A percentile compares a stretch with the other conserved stretches of the same genome.
These are phyloP conservation scores for Leishmania aethiopica DNA, from an alignment of 208 protist genomes.

Conservation along the genomic window DNA sequence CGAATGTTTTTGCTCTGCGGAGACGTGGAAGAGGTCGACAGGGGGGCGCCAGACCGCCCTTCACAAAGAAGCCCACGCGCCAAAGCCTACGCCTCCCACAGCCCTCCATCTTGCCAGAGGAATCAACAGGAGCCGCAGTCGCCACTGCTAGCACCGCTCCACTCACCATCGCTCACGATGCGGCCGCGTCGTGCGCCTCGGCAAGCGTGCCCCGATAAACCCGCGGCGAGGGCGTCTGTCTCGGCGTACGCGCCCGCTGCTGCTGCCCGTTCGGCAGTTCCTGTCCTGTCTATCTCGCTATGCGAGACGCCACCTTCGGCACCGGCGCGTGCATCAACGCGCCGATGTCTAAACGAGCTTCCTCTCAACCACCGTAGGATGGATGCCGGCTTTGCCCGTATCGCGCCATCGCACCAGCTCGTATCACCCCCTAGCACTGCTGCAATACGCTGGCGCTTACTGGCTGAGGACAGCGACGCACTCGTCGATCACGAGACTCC, in stretches of 20 bases:
- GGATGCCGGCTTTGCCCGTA: neutral
- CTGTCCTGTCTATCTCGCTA: slow-evolving; percentile 16
- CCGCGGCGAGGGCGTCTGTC: neutral
- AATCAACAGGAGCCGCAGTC: neutral
- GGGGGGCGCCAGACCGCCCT: neutral
- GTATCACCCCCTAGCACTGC: neutral
- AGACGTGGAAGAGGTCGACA: neutral
- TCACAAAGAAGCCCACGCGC: neutral
- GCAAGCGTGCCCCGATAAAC: neutral
- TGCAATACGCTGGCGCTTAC: neutral
- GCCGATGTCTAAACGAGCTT: slow-evolving; percentile 6
- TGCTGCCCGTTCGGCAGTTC: slow-evolving; percentile 2
- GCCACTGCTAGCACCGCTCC: neutral
- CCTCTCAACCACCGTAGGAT: neutral
- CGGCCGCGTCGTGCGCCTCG: neutral
- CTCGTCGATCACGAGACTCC: neutral
- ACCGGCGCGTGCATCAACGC: neutral
- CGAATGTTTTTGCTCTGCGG: neutral
- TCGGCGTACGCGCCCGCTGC: neutral
- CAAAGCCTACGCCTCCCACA: neutral
- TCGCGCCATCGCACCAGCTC: neutral
- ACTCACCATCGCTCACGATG: neutral
- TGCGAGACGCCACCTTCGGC: neutral
- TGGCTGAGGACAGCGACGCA: neutral
- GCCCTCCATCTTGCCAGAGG: neutral